Percentiles rank a stretch among this genome's conserved stretches.
Conservation (phyloP, 75 land plant species). For the Adiantum capillusveneris region DNA sequence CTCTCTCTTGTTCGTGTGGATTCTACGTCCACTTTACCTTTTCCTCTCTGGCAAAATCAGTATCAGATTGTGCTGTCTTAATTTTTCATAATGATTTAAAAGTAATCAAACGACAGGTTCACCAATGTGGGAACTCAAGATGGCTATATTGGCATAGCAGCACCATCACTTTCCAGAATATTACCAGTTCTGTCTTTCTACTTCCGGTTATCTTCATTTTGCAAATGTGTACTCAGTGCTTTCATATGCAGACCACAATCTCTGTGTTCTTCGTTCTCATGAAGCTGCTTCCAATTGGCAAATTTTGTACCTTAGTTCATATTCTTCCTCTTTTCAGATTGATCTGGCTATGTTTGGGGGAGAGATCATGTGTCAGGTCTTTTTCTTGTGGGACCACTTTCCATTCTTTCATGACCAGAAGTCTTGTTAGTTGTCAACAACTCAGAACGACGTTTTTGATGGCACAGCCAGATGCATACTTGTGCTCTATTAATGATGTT, state of each 20-base stretch:
- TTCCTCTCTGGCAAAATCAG: no score
- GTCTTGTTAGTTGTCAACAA: no score
- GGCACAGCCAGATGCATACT: slow-evolving; percentile 86
- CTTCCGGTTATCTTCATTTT: not conserved
- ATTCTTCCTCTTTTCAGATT: slow-evolving; percentile 65
- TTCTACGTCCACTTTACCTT: no score
- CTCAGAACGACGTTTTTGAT: no score
- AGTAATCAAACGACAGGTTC: slow-evolving; percentile 10
- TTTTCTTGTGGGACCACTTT: not conserved
- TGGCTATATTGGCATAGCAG: slow-evolving; percentile 85
- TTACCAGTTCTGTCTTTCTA: slow-evolving; percentile 50
- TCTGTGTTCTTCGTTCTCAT: no score
- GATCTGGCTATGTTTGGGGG: slow-evolving; percentile 80
- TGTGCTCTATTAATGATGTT: slow-evolving; percentile 85
- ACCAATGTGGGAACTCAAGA: slow-evolving; percentile 57
- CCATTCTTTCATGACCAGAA: no score
- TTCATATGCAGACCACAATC: no score
- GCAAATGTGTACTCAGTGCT: not conserved
- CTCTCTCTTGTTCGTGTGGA: no score
- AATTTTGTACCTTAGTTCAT: no score
- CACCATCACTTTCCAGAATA: slow-evolving; percentile 72
- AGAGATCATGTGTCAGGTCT: slow-evolving; percentile 81
- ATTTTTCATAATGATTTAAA: no score
- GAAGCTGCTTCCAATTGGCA: no score
- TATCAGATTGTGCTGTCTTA: no score